Base-by-base conservation (phyloP, 2,329 filamentous ascomycete genomes). In the Aspergillus aculeatinus region DNA sequence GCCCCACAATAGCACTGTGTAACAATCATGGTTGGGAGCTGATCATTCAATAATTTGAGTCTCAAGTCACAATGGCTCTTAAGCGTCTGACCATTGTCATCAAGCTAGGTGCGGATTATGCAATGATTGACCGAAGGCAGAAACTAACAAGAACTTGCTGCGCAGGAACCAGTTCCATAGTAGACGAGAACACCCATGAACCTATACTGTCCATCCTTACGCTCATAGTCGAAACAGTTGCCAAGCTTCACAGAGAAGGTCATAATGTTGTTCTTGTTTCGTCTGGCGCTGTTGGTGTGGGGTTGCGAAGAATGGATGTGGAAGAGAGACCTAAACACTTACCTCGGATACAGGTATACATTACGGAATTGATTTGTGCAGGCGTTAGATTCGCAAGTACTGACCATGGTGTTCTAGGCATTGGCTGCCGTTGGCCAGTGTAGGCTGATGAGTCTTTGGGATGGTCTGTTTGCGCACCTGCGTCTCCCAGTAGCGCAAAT, bases 341-440 rank as follows among this genome's bases (percentile, higher is more conserved):
- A 42, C 90, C 94, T 52, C 87, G 92, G 75, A 84, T 96, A 62
- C 95, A 98, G 80, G 88, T 87, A 77, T 58, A 74, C 23, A 31
- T 5, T 16, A 25, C 23, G 39, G 52, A 48, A 25, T 12, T n/a
- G 14, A 27, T n/a, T 14, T 44, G 39, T 19, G 33, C 16, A 44
- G 14, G 16, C 39, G 5, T 19, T 14, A 51, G 7, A 19, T 5
- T 5, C 23, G 14, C 10, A 16, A 39, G 48, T 21, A 51, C 47
- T 55, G 48, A 60, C 14, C 16, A 14, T 25, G 7, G 27, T 29
- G 48, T 29, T 59, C 14, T 66, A 91, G 84, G 95, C 94, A 11
- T 83, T 99, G 60, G 95, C 95, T 61, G 95, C 95, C 50, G 96
- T 99, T 68, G 95, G 95, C 50, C 95, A 99, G 80, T 96, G 93